phyloP scores from a whole-genome alignment of 2,329 filamentous ascomycete genomes.

The Claviceps africana region DNA sequence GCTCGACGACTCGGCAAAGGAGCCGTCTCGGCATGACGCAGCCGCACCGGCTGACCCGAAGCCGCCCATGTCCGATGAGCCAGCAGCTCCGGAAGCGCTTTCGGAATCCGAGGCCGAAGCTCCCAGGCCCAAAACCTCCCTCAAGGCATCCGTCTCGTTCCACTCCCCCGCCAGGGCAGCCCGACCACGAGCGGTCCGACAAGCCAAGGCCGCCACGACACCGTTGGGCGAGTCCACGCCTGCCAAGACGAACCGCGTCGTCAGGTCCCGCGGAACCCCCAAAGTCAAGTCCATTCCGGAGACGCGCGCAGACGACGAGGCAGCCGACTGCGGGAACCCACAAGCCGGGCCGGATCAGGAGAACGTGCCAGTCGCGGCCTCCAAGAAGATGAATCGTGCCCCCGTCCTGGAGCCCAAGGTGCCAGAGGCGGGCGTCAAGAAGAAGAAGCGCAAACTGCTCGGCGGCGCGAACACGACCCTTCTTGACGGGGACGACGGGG shows the following conservation, averaged over 20 bases:
- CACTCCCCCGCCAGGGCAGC: conserved; percentile 5
- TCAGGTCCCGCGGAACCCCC: conserved; percentile 3
- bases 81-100: neutral
- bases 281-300: conserved; percentile 3
- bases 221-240: conserved; percentile 30
- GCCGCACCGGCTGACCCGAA: conserved; percentile 19
- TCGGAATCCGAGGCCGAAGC: conserved; percentile 15
- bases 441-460: conserved; percentile 62
- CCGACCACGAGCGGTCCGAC: conserved; percentile 29
- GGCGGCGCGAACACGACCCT: conserved; percentile 49
- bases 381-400: conserved; percentile 5
- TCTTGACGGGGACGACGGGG: conserved; percentile 53
- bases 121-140: conserved; percentile 6
- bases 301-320: conserved; percentile 19
- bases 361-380: conserved; percentile 9
- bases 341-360: conserved; percentile 16
- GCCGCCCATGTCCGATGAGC: conserved; percentile 7
- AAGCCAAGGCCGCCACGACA: conserved; percentile 25
- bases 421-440: conserved; percentile 30
- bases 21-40: conserved; percentile 10
- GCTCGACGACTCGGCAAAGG: conserved; percentile 20
- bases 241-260: conserved; percentile 28
- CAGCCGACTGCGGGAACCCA: conserved; percentile 23
- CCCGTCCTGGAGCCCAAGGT: conserved; percentile 6
- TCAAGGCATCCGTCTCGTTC: conserved; percentile 4